Evolutionary conservation across 768 basidiomycete species (phyloP).

Genomic region (Cyclocybe aegerita): DNA sequence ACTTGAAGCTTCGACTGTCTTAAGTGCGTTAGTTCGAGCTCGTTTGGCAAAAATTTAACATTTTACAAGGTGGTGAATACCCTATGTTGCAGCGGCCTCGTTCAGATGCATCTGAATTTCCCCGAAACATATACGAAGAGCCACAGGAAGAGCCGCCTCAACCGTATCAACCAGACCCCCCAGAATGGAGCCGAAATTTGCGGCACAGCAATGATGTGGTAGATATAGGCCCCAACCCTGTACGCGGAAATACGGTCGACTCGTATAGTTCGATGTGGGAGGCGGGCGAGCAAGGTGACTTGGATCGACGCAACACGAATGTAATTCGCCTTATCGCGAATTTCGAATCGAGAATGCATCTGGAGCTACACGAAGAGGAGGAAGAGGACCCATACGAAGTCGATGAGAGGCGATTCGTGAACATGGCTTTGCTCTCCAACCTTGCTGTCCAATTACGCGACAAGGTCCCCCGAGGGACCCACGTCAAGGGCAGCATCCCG

Average conservation of each 20-base stretch:
- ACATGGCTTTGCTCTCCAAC: slow-evolving; percentile 83
- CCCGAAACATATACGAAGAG: slow-evolving; percentile 5
- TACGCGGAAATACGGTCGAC: slow-evolving; percentile 6
- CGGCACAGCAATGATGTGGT: slow-evolving; percentile 1
- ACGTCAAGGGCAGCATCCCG: slow-evolving; percentile 93
- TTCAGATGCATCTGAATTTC: slow-evolving; percentile 5
- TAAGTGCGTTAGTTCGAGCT: slow-evolving; percentile 11
- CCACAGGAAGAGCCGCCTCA: neutral
- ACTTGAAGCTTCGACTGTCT: slow-evolving; percentile 16
- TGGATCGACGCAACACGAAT: slow-evolving; percentile 23
- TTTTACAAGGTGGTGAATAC: slow-evolving; percentile 12
- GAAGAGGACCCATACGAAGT: slow-evolving; percentile 58
- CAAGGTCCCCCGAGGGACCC: slow-evolving; percentile 82
- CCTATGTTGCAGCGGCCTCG: slow-evolving; percentile 19
- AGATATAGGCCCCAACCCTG: slow-evolving; percentile 2
- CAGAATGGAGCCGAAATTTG: slow-evolving; percentile 1
- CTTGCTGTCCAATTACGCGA: slow-evolving; percentile 87
- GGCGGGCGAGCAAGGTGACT: slow-evolving; percentile 19
- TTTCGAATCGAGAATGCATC: slow-evolving; percentile 32
- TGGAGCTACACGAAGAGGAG: slow-evolving; percentile 43
- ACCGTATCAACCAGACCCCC: neutral
- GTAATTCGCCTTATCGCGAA: slow-evolving; percentile 26
- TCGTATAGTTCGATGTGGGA: slow-evolving; percentile 14
- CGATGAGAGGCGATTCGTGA: slow-evolving; percentile 79
- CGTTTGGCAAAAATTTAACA: neutral